phyloP scores from a whole-genome alignment of 2,329 filamentous ascomycete genomes.

The Annulohypoxylon truncatum region DNA sequence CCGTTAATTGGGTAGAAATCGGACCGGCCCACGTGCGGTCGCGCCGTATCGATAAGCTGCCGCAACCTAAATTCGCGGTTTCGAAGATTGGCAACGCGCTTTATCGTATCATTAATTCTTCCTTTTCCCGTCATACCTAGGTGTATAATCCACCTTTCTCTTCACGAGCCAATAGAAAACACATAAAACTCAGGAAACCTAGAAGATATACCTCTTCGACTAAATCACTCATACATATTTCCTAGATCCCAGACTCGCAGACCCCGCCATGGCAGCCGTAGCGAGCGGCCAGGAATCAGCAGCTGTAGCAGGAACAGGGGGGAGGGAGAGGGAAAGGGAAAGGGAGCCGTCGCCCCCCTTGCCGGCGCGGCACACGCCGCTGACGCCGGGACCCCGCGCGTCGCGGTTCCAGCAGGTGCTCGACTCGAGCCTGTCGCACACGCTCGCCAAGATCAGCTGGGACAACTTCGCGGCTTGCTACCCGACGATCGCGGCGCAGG shows the following conservation, averaged over 20 bases:
- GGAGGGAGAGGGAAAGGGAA: too few species aligned
- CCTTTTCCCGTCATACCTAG: background rate
- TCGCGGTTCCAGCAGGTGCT: constrained; percentile 66
- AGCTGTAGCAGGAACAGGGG: constrained; percentile 13
- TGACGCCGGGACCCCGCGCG: constrained; percentile 68
- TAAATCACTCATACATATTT: background rate
- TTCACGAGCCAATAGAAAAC: background rate
- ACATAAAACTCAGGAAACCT: background rate
- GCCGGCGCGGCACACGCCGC: constrained; percentile 56
- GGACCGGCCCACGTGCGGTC: constrained; percentile 31
- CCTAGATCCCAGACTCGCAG: background rate
- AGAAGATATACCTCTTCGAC: background rate
- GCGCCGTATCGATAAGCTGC: constrained; percentile 46
- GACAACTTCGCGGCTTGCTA: constrained; percentile 71
- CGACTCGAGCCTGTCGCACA: constrained; percentile 62
- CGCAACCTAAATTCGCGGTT: constrained; percentile 39
- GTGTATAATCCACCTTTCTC: background rate
- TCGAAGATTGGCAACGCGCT: constrained; percentile 40
- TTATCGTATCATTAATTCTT: constrained; percentile 16
- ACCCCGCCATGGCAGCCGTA: constrained; percentile 19
- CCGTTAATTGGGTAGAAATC: background rate
- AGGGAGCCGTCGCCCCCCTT: constrained; percentile 45
- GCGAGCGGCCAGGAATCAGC: constrained; percentile 1
- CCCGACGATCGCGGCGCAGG: constrained; percentile 65
- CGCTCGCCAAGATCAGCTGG: constrained; percentile 66